Evolutionary conservation across 2,329 filamentous ascomycete species (phyloP).

Genomic region (Fusarium sp.): DNA sequence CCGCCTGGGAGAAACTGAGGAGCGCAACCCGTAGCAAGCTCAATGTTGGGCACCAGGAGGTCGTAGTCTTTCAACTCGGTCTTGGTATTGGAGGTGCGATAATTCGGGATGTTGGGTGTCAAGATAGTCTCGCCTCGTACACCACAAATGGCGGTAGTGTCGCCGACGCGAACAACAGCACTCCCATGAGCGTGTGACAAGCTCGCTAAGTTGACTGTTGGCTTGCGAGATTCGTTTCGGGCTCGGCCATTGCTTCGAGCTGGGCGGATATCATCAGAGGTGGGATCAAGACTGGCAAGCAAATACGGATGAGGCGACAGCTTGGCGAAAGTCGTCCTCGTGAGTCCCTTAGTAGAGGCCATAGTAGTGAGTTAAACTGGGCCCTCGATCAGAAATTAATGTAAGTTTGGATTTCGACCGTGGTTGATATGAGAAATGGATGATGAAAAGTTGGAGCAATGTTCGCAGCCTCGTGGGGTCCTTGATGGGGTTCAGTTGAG

Average conservation of each 20-base stretch:
- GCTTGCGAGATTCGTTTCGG: constrained; percentile 72
- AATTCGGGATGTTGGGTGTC: constrained; percentile 76
- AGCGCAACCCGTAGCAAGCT: constrained; percentile 88
- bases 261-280: constrained; percentile 55
- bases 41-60: constrained; percentile 91
- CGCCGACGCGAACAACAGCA: constrained; percentile 84
- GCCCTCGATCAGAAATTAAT: neutral
- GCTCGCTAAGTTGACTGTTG: constrained; percentile 82
- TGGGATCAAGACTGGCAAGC: constrained; percentile 81
- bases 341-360: constrained; percentile 52
- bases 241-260: constrained; percentile 83
- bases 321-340: constrained; percentile 81
- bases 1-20: constrained; percentile 85
- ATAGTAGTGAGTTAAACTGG: constrained; percentile 12
- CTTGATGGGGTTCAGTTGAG: neutral
- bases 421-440: neutral
- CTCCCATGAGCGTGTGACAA: constrained; percentile 91
- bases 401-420: neutral
- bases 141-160: constrained; percentile 94
- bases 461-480: constrained; percentile 37
- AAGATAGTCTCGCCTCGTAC: constrained; percentile 86
- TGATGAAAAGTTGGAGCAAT: constrained; percentile 41
- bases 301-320: constrained; percentile 90
- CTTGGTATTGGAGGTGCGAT: constrained; percentile 55
- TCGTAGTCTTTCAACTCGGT: constrained; percentile 68